phyloP scores from a whole-genome alignment of 805 yeast genomes.

The Schizosaccharomyces octosporus region DNA sequence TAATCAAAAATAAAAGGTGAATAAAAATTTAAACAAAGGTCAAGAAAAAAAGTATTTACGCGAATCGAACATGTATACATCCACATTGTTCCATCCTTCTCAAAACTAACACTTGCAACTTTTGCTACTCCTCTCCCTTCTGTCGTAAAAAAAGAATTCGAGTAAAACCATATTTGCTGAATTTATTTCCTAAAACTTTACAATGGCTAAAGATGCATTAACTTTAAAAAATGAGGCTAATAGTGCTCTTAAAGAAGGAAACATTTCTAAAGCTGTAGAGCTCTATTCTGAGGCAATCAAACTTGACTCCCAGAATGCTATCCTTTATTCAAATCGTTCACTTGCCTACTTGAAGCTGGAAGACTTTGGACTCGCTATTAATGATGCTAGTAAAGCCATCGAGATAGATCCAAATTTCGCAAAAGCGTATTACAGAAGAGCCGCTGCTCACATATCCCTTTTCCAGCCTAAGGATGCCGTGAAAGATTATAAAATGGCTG shows the following conservation, averaged over 20 bases:
- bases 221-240: constrained; percentile 66
- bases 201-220: constrained; percentile 38
- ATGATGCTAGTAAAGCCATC: constrained; percentile 54
- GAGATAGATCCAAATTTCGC: constrained; percentile 37
- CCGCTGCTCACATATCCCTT: constrained; percentile 54
- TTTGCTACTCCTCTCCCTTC: too few relatives aligned
- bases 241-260: constrained; percentile 54
- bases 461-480: constrained; percentile 52
- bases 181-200: not conserved
- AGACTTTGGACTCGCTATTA: constrained; percentile 61
- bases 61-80: too few relatives aligned
- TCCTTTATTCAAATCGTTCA: constrained; percentile 84
- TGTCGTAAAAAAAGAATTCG: too few relatives aligned
- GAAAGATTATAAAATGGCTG: constrained; percentile 39
- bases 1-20: too few relatives aligned
- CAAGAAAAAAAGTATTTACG: too few relatives aligned
- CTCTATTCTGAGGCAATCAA: constrained; percentile 64
- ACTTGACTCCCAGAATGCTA: constrained; percentile 49
- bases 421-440: constrained; percentile 73
- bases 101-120: too few relatives aligned
- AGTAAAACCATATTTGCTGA: too few relatives aligned
- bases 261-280: constrained; percentile 45
- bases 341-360: constrained; percentile 59
- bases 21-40: too few relatives aligned
- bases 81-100: too few relatives aligned